These are phyloP conservation scores for Mrakia hoshinonis DNA, from an alignment of 768 basidiomycete genomes.

Conservation along the genomic window DNA sequence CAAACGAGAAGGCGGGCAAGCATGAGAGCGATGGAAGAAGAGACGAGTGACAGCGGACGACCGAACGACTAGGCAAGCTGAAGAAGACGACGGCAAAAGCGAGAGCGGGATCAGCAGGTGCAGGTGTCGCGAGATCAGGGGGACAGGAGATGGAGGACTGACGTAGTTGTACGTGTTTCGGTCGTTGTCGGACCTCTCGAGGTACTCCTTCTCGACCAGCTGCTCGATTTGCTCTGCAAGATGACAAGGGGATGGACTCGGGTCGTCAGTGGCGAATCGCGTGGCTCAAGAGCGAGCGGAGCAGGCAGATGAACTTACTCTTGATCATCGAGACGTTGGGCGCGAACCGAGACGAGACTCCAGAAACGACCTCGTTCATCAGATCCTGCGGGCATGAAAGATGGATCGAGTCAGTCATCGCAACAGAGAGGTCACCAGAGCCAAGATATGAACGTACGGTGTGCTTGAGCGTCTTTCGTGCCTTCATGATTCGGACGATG, in stretches of 20 bases:
- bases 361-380: constrained; percentile 40
- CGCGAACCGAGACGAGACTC: constrained; percentile 25
- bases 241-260: constrained; percentile 40
- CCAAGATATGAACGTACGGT: constrained; percentile 31
- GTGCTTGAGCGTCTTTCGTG: constrained; percentile 39
- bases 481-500: constrained; percentile 58
- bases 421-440: too few species aligned
- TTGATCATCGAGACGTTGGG: constrained; percentile 30
- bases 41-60: background rate
- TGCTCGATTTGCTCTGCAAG: constrained; percentile 56
- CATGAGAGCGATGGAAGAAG: background rate
- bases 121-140: background rate
- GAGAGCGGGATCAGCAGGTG: background rate
- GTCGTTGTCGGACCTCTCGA: constrained; percentile 85
- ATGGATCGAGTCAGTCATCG: too few species aligned
- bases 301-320: constrained; percentile 4
- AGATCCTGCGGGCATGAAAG: constrained; percentile 31
- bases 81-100: background rate
- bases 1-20: background rate
- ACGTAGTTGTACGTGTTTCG: constrained; percentile 79
- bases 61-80: background rate
- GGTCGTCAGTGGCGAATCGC: constrained; percentile 10
- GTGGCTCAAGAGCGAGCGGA: too few species aligned
- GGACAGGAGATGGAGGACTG: background rate
- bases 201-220: constrained; percentile 92